Conservation (phyloP, 2,329 filamentous ascomycete species). For the Colletotrichum sp. region DNA sequence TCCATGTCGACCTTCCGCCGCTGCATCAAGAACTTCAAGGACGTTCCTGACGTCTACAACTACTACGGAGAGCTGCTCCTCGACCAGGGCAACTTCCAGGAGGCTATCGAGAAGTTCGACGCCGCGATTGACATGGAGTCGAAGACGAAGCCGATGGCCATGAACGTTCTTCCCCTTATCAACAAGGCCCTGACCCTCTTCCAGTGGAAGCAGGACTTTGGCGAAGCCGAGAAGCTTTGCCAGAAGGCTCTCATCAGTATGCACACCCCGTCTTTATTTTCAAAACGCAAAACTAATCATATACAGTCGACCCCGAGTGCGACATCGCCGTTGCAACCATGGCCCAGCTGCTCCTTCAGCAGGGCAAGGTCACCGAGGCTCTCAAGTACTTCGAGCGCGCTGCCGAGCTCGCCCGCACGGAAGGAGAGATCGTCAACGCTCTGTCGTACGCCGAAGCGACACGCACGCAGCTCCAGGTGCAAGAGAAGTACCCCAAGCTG, state of each 20-base stretch:
- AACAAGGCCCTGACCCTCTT: slow-evolving; percentile 98
- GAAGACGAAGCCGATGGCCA: slow-evolving; percentile 88
- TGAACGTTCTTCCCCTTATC: slow-evolving; percentile 97
- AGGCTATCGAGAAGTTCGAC: slow-evolving; percentile 98
- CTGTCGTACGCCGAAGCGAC: slow-evolving; percentile 97
- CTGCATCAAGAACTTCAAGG: slow-evolving; percentile 98
- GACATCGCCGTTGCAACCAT: slow-evolving; percentile 99
- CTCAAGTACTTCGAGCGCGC: slow-evolving; percentile 97
- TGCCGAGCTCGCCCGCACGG: slow-evolving; percentile 90
- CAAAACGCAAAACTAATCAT: slow-evolving; percentile 34
- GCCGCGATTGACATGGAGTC: slow-evolving; percentile 99
- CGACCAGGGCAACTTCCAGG: slow-evolving; percentile 93
- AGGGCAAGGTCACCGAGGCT: slow-evolving; percentile 95
- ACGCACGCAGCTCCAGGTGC: slow-evolving; percentile 90
- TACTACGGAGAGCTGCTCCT: slow-evolving; percentile 98
- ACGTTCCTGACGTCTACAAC: slow-evolving; percentile 98
- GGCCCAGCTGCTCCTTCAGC: slow-evolving; percentile 95
- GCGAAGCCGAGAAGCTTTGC: slow-evolving; percentile 93
- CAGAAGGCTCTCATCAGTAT: slow-evolving; percentile 96
- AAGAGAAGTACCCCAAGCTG: slow-evolving; percentile 84
- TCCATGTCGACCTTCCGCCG: slow-evolving; percentile 98
- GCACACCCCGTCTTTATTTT: slow-evolving; percentile 37
- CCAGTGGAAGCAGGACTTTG: slow-evolving; percentile 98
- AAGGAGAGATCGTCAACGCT: slow-evolving; percentile 95
- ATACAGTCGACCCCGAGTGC: slow-evolving; percentile 91